Evolutionary conservation across 176 grass and related monocot species (phyloP), one percentile per base, ranked within the genome.

Genomic region (Aegilops umbellulata): DNA sequence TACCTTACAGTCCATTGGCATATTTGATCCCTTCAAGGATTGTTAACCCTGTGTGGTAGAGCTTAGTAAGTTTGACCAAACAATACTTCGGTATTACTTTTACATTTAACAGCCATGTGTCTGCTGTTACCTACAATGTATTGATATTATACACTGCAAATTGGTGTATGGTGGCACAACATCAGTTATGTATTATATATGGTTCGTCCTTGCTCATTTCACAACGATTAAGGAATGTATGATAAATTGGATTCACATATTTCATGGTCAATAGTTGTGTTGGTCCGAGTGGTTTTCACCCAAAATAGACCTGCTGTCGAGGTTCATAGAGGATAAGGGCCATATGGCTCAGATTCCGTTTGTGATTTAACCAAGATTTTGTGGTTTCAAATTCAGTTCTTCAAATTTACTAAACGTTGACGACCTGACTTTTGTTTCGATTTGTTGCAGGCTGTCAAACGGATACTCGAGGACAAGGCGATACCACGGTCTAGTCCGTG

Each of bases 381-480:
- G 7, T 7, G 16, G 3, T 19, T 60, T 34, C 14, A 16, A 25
- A 49, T 29, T 29, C 8, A 11, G 15, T 67, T 34, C 35, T 86
- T 22, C n/a, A 8, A 13, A 83, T 80, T 10, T 82, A 75, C 15
- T 51, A 1, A 81, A 63, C 19, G 6, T 63, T 61, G 14, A 58
- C 73, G 34, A 70, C 24, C 16, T 78, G 76, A 80, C 19, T n/a
- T 73, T 74, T 60, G 13, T 61, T 53, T 74, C 23, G 25, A 51
- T 44, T 60, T 46, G 67, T 65, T 65, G 23, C 89, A 98, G 95
- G 83, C 85, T 53, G 84, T 98, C 27, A 92, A 87, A 68, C 80
- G 85, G 80, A 83, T 88, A 85, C 83, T 95, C 6, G 77, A 92
- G 67, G 83, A 84, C 44, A 93, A 82, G 89, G 19, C 32, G 38